Evolutionary conservation across 192 early-diverging fungal species (phyloP).

Genomic region (Jimgerdemannia lactiflua): DNA sequence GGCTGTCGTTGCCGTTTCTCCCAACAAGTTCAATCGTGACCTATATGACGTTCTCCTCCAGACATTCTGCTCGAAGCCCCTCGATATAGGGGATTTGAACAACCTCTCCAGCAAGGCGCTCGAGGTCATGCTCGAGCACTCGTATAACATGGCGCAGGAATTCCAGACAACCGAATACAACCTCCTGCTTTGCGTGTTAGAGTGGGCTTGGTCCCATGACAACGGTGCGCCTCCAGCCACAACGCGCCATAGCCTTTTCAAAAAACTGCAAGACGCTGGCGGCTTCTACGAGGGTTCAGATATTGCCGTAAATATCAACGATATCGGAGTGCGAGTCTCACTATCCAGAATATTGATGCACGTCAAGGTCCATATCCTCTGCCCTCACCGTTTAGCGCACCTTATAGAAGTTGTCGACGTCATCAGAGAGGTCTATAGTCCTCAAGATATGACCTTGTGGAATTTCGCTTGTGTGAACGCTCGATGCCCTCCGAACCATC

Average conservation of each 20-base stretch:
- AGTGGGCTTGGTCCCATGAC: background rate
- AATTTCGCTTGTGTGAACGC: background rate
- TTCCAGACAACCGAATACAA: background rate
- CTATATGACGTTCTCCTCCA: background rate
- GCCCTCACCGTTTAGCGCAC: background rate
- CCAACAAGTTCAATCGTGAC: background rate
- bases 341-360: background rate
- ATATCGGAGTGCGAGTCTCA: background rate
- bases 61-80: background rate
- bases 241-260: background rate
- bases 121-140: background rate
- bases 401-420: background rate
- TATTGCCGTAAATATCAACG: too few species aligned
- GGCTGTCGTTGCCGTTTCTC: background rate
- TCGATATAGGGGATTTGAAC: background rate
- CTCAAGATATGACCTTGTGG: background rate
- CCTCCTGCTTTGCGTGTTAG: background rate
- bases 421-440: background rate
- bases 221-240: background rate
- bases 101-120: background rate
- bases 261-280: background rate
- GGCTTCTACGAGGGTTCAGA: background rate
- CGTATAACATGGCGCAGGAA: background rate
- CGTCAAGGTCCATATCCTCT: background rate
- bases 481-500: background rate